Conservation (phyloP, 208 protist genomes). For the Wallacemonas rigidus region DNA sequence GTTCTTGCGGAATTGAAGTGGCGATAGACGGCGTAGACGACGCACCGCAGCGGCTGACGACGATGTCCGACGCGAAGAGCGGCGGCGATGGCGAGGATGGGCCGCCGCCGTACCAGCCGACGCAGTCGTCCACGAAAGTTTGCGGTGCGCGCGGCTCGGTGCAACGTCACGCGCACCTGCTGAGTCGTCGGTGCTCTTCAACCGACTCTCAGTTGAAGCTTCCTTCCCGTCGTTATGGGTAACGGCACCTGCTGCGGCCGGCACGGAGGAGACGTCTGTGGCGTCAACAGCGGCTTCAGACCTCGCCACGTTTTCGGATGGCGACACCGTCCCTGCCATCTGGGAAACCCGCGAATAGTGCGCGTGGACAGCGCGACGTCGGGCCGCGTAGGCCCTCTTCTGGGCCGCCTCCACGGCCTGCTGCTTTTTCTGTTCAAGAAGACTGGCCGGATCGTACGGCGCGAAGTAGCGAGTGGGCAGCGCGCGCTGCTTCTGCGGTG, state of each 20-base stretch:
- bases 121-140: neutral
- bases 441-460: constrained; percentile 9
- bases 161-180: too few relatives aligned
- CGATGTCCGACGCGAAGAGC: neutral
- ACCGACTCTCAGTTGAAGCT: too few relatives aligned
- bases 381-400: constrained; percentile 9
- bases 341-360: neutral
- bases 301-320: neutral
- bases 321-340: neutral
- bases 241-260: too few relatives aligned
- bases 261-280: too few relatives aligned
- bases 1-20: constrained; percentile 20
- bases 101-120: too few relatives aligned
- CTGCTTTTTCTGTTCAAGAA: neutral
- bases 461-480: neutral
- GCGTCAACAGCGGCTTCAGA: too few relatives aligned
- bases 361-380: constrained; percentile 1
- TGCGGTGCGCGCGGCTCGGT: neutral
- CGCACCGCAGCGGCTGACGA: neutral
- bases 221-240: too few relatives aligned
- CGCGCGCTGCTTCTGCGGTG: neutral
- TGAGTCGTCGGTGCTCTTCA: too few relatives aligned
- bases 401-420: neutral
- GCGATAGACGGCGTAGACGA: neutral
- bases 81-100: neutral